phyloP scores from a whole-genome alignment of 257 asterid species.

The Jacaranda copaia region DNA sequence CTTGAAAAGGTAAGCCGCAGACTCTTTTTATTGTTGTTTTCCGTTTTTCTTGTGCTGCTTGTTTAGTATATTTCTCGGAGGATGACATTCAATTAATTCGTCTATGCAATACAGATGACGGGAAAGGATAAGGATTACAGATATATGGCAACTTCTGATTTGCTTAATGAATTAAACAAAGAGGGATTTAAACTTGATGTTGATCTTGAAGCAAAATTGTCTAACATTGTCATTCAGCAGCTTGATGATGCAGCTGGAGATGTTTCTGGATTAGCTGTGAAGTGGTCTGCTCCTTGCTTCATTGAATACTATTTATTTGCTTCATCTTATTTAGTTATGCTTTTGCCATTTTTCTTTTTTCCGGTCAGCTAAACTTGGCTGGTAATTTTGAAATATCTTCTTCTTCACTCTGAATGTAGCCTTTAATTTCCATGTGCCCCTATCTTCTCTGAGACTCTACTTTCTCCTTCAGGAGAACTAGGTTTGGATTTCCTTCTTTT shows the following conservation, averaged over 20 bases:
- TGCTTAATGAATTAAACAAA: constrained; percentile 88
- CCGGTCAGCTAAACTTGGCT: background rate
- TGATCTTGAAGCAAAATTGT: constrained; percentile 85
- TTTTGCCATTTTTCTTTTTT: constrained; percentile 3
- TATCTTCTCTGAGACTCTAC: background rate
- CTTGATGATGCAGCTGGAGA: constrained; percentile 99
- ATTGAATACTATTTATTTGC: constrained; percentile 25
- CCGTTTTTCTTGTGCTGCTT: constrained; percentile 6
- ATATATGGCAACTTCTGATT: constrained; percentile 99
- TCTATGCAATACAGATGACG: constrained; percentile 72
- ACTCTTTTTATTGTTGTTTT: constrained; percentile 14
- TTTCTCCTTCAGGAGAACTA: constrained; percentile 3
- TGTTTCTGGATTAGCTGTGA: constrained; percentile 98
- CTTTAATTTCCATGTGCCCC: background rate
- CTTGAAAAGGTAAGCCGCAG: constrained; percentile 78
- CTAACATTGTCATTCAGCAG: constrained; percentile 84
- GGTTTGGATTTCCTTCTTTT: constrained; percentile 10
- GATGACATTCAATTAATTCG: constrained; percentile 13
- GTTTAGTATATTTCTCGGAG: background rate
- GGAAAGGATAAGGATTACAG: constrained; percentile 99
- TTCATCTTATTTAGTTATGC: constrained; percentile 19
- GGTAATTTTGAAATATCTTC: constrained; percentile 18
- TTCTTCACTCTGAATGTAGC: background rate
- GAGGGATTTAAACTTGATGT: constrained; percentile 84
- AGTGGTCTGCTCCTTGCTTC: constrained; percentile 65